Conservation (phyloP, 2,329 filamentous ascomycete genomes). For the Verticillium dahliae region DNA sequence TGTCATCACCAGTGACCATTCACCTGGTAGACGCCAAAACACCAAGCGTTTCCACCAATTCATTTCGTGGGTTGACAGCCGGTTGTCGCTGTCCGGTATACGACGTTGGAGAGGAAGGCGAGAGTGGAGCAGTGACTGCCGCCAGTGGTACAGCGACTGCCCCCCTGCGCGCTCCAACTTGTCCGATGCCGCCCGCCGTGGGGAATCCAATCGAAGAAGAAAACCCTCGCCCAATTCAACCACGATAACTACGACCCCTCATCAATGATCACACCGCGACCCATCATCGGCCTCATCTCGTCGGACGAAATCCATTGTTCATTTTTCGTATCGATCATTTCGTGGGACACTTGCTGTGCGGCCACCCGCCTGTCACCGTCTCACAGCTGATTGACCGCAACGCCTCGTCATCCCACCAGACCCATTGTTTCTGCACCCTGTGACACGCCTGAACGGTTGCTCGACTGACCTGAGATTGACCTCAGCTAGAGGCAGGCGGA, state of each 20-base stretch:
- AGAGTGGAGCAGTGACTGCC: not conserved
- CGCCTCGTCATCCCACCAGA: not conserved
- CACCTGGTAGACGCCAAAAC: too few species aligned
- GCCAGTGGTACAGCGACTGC: not conserved
- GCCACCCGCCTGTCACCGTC: not conserved
- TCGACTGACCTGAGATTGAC: not conserved
- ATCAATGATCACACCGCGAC: not conserved
- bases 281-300: not conserved
- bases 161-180: not conserved
- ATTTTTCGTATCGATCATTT: not conserved
- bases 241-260: not conserved
- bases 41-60: not conserved
- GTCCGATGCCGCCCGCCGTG: not conserved
- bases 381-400: not conserved
- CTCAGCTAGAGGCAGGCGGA: not conserved
- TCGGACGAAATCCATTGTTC: not conserved
- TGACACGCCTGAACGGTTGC: not conserved
- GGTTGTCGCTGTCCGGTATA: not conserved
- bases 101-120: not conserved
- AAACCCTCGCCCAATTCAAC: not conserved
- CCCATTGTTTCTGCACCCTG: not conserved
- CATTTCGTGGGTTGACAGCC: not conserved
- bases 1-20: too few species aligned
- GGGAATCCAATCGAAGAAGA: not conserved
- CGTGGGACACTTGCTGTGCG: not conserved